Base-by-base conservation (phyloP, 177 flowering plant species). In the Vitis hybrid region DNA sequence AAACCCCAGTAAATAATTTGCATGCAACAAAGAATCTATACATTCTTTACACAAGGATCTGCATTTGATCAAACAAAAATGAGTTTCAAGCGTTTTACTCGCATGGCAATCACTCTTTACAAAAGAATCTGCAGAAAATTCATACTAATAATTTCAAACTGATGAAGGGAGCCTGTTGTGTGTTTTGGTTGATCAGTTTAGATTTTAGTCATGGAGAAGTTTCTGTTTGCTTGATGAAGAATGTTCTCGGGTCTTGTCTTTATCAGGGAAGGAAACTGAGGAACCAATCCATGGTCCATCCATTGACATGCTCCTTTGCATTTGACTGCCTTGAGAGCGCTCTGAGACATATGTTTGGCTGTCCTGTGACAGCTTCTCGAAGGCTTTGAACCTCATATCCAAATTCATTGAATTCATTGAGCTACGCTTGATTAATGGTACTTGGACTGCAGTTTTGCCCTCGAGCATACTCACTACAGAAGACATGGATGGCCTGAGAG, bases 401-500 rank as follows among this genome's bases (percentile, higher is more conserved):
- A 70, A 74, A 3, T 55, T 74, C 0, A 55, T 6, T 5, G 69
- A 2, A 7, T 55, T 74, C 0, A 55, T 6, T 6, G 69, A 2
- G 5, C 57, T 55, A 5, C 83, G 85, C 72, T 77, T 86, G 31
- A 87, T 50, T 2, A 79, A 10, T 3, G 90, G 91, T 1, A 86
- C 84, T 74, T 84, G 83, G 12, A 89, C 78, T 7, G 83, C 72
- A 15, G 52, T 76, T 69, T 83, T 73, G 26, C 97, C 96, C 66
- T 92, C 93, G 2, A 90, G 84, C 90, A 92, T 86, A 60, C 84
- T 84, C 73, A 90, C 89, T 3, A 79, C 94, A 3, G 87, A 74
- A 20, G 97, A 87, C 97, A 93, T 93, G 48, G 77, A 3, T 16
- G 98, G 98, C 70, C 98, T 77, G 3, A 87, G 84, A 51, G 90